A percentile compares a stretch with the other conserved stretches of the same genome.
Conservation (phyloP, 805 yeast genomes). For the Maudiozyma saulgeensis region DNA sequence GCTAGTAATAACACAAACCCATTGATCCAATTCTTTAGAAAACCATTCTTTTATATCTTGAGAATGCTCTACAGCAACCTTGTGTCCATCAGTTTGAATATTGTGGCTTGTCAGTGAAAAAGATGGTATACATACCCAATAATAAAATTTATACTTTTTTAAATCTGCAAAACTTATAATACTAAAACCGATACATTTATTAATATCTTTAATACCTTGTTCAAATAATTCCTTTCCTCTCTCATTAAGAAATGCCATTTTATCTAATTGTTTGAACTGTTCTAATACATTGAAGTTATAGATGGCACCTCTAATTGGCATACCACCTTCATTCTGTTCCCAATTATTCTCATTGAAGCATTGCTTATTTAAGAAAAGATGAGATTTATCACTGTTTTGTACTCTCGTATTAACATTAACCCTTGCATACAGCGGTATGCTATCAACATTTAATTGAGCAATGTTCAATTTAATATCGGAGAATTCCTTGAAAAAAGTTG, state of each 20-base stretch:
- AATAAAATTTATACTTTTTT: conserved; percentile 76
- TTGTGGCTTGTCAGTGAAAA: conserved; percentile 27
- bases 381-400: conserved; percentile 10
- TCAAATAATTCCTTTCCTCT: conserved; percentile 28
- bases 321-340: conserved; percentile 4
- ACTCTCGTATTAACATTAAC: conserved; percentile 15
- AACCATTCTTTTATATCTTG: conserved; percentile 12
- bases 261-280: conserved; percentile 66
- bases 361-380: conserved; percentile 20
- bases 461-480: conserved; percentile 66
- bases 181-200: conserved; percentile 29
- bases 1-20: conserved; percentile 23
- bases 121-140: conserved; percentile 83
- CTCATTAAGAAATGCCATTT: conserved; percentile 43
- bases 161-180: conserved; percentile 75
- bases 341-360: conserved; percentile 24
- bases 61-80: background rate
- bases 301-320: conserved; percentile 31
- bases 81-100: conserved; percentile 2
- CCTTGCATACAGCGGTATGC: conserved; percentile 20
- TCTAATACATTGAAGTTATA: conserved; percentile 75
- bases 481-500: conserved; percentile 74
- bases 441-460: conserved; percentile 42
- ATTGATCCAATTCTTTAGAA: conserved; percentile 11
- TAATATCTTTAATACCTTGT: conserved; percentile 25